phyloP scores from a whole-genome alignment of 1,284 basidiomycete genomes.

The Apiotrichum gamsii region DNA sequence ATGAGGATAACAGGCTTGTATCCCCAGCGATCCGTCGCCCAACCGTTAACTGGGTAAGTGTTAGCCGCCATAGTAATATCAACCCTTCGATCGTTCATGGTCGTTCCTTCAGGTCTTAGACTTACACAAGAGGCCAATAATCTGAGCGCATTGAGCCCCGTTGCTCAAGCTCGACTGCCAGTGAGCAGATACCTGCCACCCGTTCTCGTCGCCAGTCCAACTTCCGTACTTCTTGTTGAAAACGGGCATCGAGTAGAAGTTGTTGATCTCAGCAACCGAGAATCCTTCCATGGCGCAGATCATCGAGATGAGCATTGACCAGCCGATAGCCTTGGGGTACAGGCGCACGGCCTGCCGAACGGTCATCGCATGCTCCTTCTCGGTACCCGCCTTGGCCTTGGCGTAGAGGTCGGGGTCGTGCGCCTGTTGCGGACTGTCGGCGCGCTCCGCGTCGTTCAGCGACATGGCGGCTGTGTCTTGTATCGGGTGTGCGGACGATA shows the following conservation, averaged over 20 bases:
- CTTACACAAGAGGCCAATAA: slow-evolving; percentile 44
- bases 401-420: not conserved
- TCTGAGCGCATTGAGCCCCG: slow-evolving; percentile 40
- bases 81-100: too few relatives aligned
- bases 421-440: not conserved
- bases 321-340: slow-evolving; percentile 49
- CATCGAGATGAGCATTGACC: slow-evolving; percentile 46
- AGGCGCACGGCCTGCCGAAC: slow-evolving; percentile 34
- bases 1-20: slow-evolving; percentile 34
- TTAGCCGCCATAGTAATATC: too few relatives aligned
- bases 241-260: slow-evolving; percentile 32
- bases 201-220: not conserved
- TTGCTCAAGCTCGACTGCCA: slow-evolving; percentile 50
- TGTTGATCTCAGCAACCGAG: slow-evolving; percentile 23
- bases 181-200: slow-evolving; percentile 41
- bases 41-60: slow-evolving; percentile 37
- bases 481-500: not conserved
- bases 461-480: not conserved
- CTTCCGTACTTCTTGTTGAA: slow-evolving; percentile 41
- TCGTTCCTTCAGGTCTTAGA: too few relatives aligned
- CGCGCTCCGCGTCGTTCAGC: not conserved
- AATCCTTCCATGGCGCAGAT: slow-evolving; percentile 49
- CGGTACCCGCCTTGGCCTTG: slow-evolving; percentile 8
- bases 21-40: slow-evolving; percentile 40
- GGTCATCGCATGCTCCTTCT: slow-evolving; percentile 44